Conservation (phyloP, 352 stramenopile genomes). For the Phytophthora kernoviae region DNA sequence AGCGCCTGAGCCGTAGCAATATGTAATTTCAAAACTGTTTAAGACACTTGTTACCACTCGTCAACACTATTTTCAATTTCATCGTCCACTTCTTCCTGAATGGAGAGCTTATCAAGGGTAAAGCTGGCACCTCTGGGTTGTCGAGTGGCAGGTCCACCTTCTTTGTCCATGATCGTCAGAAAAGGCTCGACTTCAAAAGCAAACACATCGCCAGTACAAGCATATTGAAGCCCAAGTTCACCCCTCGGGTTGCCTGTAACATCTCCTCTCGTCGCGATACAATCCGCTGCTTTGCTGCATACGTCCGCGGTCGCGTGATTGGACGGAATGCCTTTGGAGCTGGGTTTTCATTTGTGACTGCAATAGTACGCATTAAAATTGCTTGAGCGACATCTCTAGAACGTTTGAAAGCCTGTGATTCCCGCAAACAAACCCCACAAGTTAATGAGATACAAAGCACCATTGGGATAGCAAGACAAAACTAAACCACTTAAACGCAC, state of each 20-base stretch:
- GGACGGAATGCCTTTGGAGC: constrained; percentile 73
- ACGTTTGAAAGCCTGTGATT: constrained; percentile 58
- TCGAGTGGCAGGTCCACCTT: constrained; percentile 3
- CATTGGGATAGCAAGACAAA: neutral
- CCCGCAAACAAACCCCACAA: neutral
- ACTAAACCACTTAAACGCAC: constrained; percentile 35
- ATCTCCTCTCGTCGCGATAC: constrained; percentile 51
- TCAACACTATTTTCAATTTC: constrained; percentile 74
- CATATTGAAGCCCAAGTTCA: constrained; percentile 28
- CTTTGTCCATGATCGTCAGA: constrained; percentile 47
- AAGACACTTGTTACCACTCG: constrained; percentile 44
- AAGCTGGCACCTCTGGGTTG: constrained; percentile 3
- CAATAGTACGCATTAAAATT: constrained; percentile 67
- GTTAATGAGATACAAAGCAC: constrained; percentile 1
- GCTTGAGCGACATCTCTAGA: constrained; percentile 55
- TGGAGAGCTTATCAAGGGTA: constrained; percentile 15
- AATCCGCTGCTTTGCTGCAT: constrained; percentile 50
- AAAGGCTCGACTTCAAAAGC: constrained; percentile 77
- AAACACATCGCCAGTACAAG: constrained; percentile 62
- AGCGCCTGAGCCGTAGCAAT: constrained; percentile 19
- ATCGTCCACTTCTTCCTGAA: constrained; percentile 51
- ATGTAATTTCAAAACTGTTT: constrained; percentile 33
- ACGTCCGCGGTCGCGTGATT: constrained; percentile 60
- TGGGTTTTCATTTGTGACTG: constrained; percentile 72
- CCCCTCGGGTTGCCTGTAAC: constrained; percentile 22